Evolutionary conservation across 345 rosid species (phyloP).

Genomic region (Gossypium longicalyx): DNA sequence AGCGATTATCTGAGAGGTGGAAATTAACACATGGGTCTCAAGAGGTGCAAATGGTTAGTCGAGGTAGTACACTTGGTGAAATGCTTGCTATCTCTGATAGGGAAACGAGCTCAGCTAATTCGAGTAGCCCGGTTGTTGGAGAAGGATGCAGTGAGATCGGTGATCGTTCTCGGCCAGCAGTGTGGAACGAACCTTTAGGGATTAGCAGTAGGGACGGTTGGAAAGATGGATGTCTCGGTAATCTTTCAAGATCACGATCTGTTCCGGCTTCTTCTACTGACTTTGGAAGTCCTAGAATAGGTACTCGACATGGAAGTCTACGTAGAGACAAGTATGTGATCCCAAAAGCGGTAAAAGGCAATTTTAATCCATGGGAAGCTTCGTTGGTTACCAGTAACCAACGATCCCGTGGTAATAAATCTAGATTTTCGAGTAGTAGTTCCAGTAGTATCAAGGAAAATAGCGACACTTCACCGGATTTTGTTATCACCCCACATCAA

Average conservation of each 20-base stretch:
- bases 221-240: constrained; percentile 55
- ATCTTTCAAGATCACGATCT: constrained; percentile 65
- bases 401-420: constrained; percentile 35
- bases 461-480: constrained; percentile 44
- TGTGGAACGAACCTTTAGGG: constrained; percentile 61
- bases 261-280: constrained; percentile 51
- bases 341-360: constrained; percentile 41
- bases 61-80: constrained; percentile 81
- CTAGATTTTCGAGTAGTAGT: constrained; percentile 11
- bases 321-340: constrained; percentile 40
- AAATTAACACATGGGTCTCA: constrained; percentile 62
- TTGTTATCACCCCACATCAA: constrained; percentile 25
- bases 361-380: constrained; percentile 36
- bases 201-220: constrained; percentile 98
- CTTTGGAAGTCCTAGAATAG: constrained; percentile 40
- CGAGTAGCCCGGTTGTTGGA: constrained; percentile 23
- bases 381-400: constrained; percentile 34
- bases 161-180: constrained; percentile 22
- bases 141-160: constrained; percentile 31
- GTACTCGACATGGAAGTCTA: constrained; percentile 36
- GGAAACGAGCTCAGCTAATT: constrained; percentile 41
- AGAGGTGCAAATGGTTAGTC: constrained; percentile 46
- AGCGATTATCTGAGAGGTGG: constrained; percentile 97
- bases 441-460: constrained; percentile 9
- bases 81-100: constrained; percentile 80